Conservation (phyloP, 2,329 filamentous ascomycete species). For the Botrytis paeoniae region DNA sequence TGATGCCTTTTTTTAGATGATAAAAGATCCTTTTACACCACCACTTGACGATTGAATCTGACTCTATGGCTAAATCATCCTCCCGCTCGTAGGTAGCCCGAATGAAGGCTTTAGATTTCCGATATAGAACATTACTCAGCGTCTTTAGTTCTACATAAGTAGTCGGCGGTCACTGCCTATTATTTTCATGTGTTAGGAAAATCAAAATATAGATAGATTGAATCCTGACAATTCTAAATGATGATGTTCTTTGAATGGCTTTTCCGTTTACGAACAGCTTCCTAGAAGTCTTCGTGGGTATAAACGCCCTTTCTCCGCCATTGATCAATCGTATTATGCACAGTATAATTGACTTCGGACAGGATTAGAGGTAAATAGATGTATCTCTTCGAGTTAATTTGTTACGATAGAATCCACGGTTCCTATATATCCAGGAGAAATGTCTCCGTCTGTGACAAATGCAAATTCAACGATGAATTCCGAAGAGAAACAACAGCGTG, state of each 20-base stretch:
- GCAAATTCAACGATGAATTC: not conserved
- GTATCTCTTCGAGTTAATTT: no score
- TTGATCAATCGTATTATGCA: not conserved
- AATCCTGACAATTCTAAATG: rapidly evolving
- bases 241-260: not conserved
- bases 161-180: not conserved
- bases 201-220: not conserved
- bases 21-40: not conserved
- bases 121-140: no score
- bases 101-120: no score
- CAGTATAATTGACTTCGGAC: rapidly evolving
- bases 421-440: not conserved
- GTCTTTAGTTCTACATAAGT: not conserved
- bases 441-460: not conserved
- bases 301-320: not conserved
- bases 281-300: not conserved
- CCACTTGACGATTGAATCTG: not conserved
- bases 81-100: no score
- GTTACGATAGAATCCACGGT: no score
- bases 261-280: rapidly evolving
- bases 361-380: no score
- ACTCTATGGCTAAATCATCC: not conserved
- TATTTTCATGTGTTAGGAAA: no score
- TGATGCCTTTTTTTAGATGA: not conserved
- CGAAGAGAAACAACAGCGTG: not conserved